Evolutionary conservation across 495 filamentous ascomycete species (phyloP).

Genomic region (Trichocladium uniseriatum): DNA sequence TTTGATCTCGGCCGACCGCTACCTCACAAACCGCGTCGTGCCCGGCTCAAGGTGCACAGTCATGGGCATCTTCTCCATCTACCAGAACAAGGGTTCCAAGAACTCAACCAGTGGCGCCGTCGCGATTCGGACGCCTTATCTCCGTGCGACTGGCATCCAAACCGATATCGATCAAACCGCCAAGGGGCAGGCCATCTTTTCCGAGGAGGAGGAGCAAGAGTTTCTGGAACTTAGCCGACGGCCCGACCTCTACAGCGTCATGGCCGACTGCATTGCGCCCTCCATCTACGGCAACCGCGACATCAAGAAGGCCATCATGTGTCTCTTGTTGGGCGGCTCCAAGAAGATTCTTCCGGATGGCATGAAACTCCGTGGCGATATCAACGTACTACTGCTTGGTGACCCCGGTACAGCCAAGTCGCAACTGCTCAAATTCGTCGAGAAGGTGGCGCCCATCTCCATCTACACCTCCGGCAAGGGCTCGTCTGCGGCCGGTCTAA

Average conservation of each 20-base stretch:
- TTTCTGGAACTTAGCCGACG: slow-evolving; percentile 87
- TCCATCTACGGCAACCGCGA: slow-evolving; percentile 95
- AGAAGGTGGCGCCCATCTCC: slow-evolving; percentile 91
- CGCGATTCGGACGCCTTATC: slow-evolving; percentile 90
- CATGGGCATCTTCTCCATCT: slow-evolving; percentile 97
- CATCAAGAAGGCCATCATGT: slow-evolving; percentile 98
- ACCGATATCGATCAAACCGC: slow-evolving; percentile 83
- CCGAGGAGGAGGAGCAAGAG: slow-evolving; percentile 95
- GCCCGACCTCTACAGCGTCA: slow-evolving; percentile 82
- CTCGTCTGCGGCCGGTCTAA: slow-evolving; percentile 95
- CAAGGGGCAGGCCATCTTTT: slow-evolving; percentile 77
- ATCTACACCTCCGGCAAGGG: slow-evolving; percentile 99
- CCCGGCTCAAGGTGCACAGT: slow-evolving; percentile 90
- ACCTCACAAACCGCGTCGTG: slow-evolving; percentile 91
- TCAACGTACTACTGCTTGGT: slow-evolving; percentile 94
- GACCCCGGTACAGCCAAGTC: slow-evolving; percentile 99
- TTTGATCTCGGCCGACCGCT: slow-evolving; percentile 87
- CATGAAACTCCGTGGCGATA: slow-evolving; percentile 97
- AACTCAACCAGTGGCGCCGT: slow-evolving; percentile 68
- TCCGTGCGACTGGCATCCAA: slow-evolving; percentile 89
- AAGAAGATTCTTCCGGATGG: slow-evolving; percentile 99
- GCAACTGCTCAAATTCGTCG: slow-evolving; percentile 93
- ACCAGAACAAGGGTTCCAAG: slow-evolving; percentile 81
- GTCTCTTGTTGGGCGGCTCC: slow-evolving; percentile 86
- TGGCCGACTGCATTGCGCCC: slow-evolving; percentile 88